A percentile compares a stretch with the other conserved stretches of the same genome.
Evolutionary conservation across 2,329 filamentous ascomycete species (phyloP).

Genomic region (Piedraia hortae): DNA sequence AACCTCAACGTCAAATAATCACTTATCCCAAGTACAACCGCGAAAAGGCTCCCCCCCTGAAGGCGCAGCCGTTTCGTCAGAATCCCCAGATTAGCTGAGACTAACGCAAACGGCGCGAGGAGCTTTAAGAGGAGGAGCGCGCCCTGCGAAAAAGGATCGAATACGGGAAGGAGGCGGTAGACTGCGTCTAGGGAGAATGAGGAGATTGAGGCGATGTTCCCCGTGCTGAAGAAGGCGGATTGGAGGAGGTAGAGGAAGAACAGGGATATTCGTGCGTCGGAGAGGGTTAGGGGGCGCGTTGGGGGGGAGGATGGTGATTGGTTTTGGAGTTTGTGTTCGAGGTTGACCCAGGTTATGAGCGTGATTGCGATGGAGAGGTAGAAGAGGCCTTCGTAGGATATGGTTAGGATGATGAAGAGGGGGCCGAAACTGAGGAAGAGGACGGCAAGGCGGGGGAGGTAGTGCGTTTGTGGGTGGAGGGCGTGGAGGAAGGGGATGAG

Average conservation of each 20-base stretch:
- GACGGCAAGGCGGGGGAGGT: slow-evolving; percentile 65
- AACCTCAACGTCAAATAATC: slow-evolving; percentile 86
- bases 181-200: slow-evolving; percentile 87
- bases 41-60: slow-evolving; percentile 70
- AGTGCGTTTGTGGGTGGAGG: slow-evolving; percentile 55
- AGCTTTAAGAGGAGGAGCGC: slow-evolving; percentile 70
- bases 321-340: slow-evolving; percentile 44
- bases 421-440: slow-evolving; percentile 85
- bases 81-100: slow-evolving; percentile 83
- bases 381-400: slow-evolving; percentile 91
- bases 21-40: slow-evolving; percentile 74
- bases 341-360: slow-evolving; percentile 66
- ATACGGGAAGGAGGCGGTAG: slow-evolving; percentile 60
- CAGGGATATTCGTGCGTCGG: slow-evolving; percentile 67
- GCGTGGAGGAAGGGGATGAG: slow-evolving; percentile 58
- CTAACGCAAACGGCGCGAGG: slow-evolving; percentile 73
- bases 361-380: slow-evolving; percentile 71
- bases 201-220: slow-evolving; percentile 81
- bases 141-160: slow-evolving; percentile 77
- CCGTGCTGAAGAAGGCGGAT: slow-evolving; percentile 87
- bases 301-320: slow-evolving; percentile 10
- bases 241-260: slow-evolving; percentile 93
- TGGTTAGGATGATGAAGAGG: slow-evolving; percentile 82
- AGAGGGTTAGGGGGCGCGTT: slow-evolving; percentile 43
- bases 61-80: slow-evolving; percentile 64